phyloP scores from a whole-genome alignment of 495 filamentous ascomycete genomes.

The Cenococcum geophilum region DNA sequence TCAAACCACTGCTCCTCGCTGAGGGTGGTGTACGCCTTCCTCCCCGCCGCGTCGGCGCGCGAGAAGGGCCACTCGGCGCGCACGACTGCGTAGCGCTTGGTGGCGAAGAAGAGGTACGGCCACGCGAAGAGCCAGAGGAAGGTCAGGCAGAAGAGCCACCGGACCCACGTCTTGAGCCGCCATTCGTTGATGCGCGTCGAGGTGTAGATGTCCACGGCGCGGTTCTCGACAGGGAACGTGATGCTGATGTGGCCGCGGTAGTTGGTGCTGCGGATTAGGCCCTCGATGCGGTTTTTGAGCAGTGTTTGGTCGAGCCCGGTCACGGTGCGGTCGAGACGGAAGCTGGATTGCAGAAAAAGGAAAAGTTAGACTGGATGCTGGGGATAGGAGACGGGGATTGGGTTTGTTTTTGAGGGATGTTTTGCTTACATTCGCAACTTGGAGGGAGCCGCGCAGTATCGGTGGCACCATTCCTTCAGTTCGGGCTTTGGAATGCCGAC shows the following conservation, averaged over 20 bases:
- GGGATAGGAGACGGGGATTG: too few relatives aligned
- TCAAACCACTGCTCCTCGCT: slow-evolving; percentile 31
- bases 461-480: slow-evolving; percentile 52
- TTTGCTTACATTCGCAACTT: slow-evolving; percentile 40
- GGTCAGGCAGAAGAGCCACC: slow-evolving; percentile 54
- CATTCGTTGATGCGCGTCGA: slow-evolving; percentile 50
- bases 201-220: slow-evolving; percentile 50
- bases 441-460: slow-evolving; percentile 47
- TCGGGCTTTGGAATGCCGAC: slow-evolving; percentile 14
- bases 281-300: slow-evolving; percentile 42
- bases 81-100: slow-evolving; percentile 55
- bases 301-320: slow-evolving; percentile 46
- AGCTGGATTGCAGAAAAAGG: slow-evolving; percentile 18
- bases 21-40: slow-evolving; percentile 39
- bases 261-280: slow-evolving; percentile 50
- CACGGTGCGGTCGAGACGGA: slow-evolving; percentile 47
- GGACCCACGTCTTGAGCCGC: slow-evolving; percentile 51
- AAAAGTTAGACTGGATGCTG: not conserved
- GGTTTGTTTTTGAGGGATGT: too few relatives aligned
- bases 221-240: slow-evolving; percentile 47
- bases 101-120: slow-evolving; percentile 57
- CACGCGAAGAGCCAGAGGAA: slow-evolving; percentile 58
- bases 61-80: slow-evolving; percentile 50
- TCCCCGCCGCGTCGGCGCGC: slow-evolving; percentile 13
- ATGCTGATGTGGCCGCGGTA: slow-evolving; percentile 54